Evolutionary conservation across 2,329 filamentous ascomycete genomes (phyloP), one percentile per base, ranked within the genome.

Genomic region (Diaporthe velutina): DNA sequence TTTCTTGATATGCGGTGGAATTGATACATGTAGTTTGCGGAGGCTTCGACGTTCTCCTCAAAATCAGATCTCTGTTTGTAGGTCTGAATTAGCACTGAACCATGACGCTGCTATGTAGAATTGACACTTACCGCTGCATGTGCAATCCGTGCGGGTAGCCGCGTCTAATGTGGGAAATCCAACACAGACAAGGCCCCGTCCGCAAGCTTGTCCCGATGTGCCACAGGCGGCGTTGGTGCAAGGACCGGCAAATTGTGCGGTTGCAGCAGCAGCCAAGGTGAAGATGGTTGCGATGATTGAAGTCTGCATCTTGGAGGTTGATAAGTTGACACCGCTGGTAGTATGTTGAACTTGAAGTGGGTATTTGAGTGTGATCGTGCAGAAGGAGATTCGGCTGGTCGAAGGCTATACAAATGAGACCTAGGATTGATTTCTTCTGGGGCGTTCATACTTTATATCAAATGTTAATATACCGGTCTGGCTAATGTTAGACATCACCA

Each of bases 201-300:
- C 70, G 42, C 70, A 73, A 15, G 22, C 70, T 28, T 50, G n/a
- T n/a, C 57, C n/a, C 25, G 70, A 52, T 19, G 45, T 33, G 28
- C 70, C 70, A 45, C 70, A 73, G 30, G 58, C 70, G 28, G 30
- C 57, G 6, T 60, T 61, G 28, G 42, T 52, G 58, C 70, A 73
- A 22, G 70, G 57, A 25, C 70, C 70, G 10, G 57, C 50, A 15
- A 54, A 73, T 45, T 42, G 57, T 30, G 70, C 70, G 17, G 33
- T 54, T 7, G 45, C 35, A 12, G 42, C 57, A 38, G 38, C 57
- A 28, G 57, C 28, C 35, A 73, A 19, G 57, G 57, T 40, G 42
- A 73, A 45, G 42, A 73, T 17, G 15, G 70, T 33, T 12, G 42
- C 45, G 17, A 73, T n/a, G 57, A 38, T 33, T 25, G 60, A 54